Evolutionary conservation across 768 basidiomycete genomes (phyloP).

Genomic region (Tremella yokohamensis): DNA sequence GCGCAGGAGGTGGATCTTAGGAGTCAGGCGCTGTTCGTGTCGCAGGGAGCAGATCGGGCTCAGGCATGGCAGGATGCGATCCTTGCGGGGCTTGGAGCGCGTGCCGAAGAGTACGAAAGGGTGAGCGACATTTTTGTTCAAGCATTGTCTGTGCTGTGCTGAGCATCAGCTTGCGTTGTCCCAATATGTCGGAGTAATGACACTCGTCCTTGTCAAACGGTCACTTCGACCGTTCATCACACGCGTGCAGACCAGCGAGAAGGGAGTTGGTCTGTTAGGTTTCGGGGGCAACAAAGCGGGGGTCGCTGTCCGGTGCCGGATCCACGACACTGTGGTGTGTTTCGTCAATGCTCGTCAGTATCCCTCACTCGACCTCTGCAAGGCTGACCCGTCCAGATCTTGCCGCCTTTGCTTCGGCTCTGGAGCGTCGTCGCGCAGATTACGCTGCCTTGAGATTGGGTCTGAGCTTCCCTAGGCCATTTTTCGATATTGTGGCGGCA

Average conservation of each 20-base stretch:
- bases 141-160: neutral
- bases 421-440: constrained; percentile 34
- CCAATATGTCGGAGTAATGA: constrained; percentile 44
- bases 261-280: constrained; percentile 39
- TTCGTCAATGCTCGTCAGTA: constrained; percentile 44
- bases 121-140: constrained; percentile 6
- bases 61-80: constrained; percentile 37
- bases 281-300: constrained; percentile 40
- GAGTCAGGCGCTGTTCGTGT: constrained; percentile 31
- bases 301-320: constrained; percentile 36
- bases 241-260: constrained; percentile 33
- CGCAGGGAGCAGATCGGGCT: constrained; percentile 29
- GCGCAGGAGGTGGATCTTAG: constrained; percentile 45
- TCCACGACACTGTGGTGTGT: constrained; percentile 37
- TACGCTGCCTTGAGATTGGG: constrained; percentile 24
- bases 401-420: constrained; percentile 40
- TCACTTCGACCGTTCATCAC: constrained; percentile 20
- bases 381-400: constrained; percentile 27
- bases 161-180: constrained; percentile 32
- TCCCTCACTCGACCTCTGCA: neutral
- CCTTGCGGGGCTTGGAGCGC: constrained; percentile 22
- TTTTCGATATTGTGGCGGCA: constrained; percentile 16
- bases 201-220: constrained; percentile 33
- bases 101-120: constrained; percentile 27
- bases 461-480: constrained; percentile 26